Percentiles rank a stretch among this genome's conserved stretches.
Conservation (phyloP, 2,329 filamentous ascomycete genomes). For the Fusarium sublunatum region DNA sequence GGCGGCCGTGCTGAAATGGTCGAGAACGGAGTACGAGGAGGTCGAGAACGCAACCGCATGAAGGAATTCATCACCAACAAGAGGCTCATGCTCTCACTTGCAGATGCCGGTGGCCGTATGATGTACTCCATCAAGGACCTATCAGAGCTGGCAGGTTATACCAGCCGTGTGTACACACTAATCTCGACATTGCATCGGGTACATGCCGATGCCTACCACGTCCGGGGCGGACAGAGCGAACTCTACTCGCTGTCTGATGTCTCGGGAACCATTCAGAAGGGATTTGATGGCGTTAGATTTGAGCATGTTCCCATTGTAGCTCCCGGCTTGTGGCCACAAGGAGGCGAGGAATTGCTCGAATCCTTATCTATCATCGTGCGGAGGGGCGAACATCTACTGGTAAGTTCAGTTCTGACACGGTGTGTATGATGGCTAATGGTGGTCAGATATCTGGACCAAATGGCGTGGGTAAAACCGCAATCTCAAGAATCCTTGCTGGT, state of each 20-base stretch:
- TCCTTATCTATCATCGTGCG: conserved; percentile 90
- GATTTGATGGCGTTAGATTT: conserved; percentile 92
- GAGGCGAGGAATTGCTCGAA: conserved; percentile 91
- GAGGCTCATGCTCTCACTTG: conserved; percentile 94
- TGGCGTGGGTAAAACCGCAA: conserved; percentile 91
- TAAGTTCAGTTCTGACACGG: conserved; percentile 48
- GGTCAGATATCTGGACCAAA: conserved; percentile 87
- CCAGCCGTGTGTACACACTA: conserved; percentile 92
- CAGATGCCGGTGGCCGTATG: conserved; percentile 95
- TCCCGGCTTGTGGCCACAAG: conserved; percentile 86
- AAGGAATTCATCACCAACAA: conserved; percentile 99
- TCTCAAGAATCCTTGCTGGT: conserved; percentile 87
- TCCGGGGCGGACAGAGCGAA: conserved; percentile 74
- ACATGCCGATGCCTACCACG: conserved; percentile 88
- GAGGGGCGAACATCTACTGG: conserved; percentile 88
- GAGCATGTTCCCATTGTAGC: conserved; percentile 95
- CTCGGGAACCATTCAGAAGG: conserved; percentile 92
- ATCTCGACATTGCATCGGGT: conserved; percentile 95
- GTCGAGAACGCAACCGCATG: conserved; percentile 86
- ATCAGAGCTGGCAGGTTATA: conserved; percentile 94
- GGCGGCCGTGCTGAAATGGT: conserved; percentile 77
- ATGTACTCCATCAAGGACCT: conserved; percentile 99
- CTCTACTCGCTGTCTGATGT: conserved; percentile 90
- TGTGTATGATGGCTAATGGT: conserved; percentile 26
- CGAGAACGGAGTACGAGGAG: conserved; percentile 60